These are phyloP conservation scores for Fusarium neocosmosporiellum DNA, from an alignment of 2,329 filamentous ascomycete genomes.

Conservation along the genomic window DNA sequence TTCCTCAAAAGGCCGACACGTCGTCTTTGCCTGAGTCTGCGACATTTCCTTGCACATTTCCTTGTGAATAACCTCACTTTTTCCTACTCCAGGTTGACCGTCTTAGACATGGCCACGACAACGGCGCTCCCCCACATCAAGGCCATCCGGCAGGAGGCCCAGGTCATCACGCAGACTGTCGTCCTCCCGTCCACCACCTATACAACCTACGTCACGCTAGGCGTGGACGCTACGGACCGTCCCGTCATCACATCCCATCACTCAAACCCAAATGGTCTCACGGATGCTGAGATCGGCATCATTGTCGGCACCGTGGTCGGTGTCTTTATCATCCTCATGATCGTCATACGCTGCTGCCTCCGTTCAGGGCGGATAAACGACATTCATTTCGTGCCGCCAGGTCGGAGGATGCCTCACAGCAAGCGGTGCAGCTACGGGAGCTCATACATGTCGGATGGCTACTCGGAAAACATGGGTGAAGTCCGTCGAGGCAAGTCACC, in stretches of 20 bases:
- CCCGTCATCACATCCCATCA: conserved; percentile 27
- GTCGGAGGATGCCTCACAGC: background rate
- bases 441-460: conserved; percentile 26
- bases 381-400: background rate
- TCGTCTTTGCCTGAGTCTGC: background rate
- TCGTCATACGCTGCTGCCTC: conserved; percentile 48
- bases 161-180: conserved; percentile 53
- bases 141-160: conserved; percentile 40
- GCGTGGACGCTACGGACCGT: conserved; percentile 27
- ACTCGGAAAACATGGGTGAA: conserved; percentile 6
- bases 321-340: conserved; percentile 48
- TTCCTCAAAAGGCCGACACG: conserved; percentile 28
- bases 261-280: conserved; percentile 41
- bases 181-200: conserved; percentile 50
- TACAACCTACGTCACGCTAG: conserved; percentile 49
- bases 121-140: conserved; percentile 23
- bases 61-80: conserved; percentile 32
- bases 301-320: conserved; percentile 55
- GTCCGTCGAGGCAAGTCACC: background rate
- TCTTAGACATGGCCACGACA: conserved; percentile 9
- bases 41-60: conserved; percentile 28
- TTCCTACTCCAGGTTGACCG: background rate
- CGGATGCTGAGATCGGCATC: conserved; percentile 53
- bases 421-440: conserved; percentile 28
- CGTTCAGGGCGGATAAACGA: conserved; percentile 17